These are phyloP conservation scores for Fomitopsis pulvina DNA, from an alignment of 768 basidiomycete species.

Conservation along the genomic window DNA sequence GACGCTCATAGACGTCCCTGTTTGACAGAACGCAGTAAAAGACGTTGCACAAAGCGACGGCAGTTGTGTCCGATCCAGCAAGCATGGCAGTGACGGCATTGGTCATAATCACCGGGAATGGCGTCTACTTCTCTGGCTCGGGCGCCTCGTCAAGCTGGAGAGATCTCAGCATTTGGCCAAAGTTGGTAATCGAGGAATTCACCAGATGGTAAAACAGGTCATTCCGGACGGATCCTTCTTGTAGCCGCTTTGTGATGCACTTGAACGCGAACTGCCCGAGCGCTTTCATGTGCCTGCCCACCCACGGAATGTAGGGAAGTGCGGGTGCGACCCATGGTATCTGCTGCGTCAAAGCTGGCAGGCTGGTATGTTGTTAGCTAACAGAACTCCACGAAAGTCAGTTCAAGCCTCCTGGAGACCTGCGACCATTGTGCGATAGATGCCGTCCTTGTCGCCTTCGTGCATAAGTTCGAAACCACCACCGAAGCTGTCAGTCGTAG, in stretches of 20 bases:
- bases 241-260: conserved; percentile 13
- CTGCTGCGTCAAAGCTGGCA: conserved; percentile 6
- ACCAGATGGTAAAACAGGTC: conserved; percentile 42
- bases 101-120: conserved; percentile 7
- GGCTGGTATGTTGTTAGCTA: not conserved
- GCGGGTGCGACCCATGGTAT: conserved; percentile 21
- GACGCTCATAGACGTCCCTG: conserved; percentile 9
- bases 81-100: conserved; percentile 20
- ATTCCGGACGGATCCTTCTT: conserved; percentile 15
- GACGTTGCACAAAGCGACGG: conserved; percentile 16
- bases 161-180: not conserved
- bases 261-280: conserved; percentile 13
- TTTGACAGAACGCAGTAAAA: conserved; percentile 19
- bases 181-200: not conserved
- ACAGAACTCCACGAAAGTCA: not conserved
- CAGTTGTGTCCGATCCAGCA: conserved; percentile 25
- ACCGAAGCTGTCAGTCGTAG: conserved; percentile 25
- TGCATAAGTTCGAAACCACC: conserved; percentile 34
- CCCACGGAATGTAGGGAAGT: conserved; percentile 11
- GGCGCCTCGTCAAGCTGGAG: not conserved
- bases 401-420: conserved; percentile 7
- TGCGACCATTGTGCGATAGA: conserved; percentile 4
- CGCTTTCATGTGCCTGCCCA: conserved; percentile 14
- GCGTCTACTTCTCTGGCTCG: not conserved
- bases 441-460: conserved; percentile 21